phyloP scores from a whole-genome alignment of 2,329 filamentous ascomycete genomes.

The Aspergillus ibericus region DNA sequence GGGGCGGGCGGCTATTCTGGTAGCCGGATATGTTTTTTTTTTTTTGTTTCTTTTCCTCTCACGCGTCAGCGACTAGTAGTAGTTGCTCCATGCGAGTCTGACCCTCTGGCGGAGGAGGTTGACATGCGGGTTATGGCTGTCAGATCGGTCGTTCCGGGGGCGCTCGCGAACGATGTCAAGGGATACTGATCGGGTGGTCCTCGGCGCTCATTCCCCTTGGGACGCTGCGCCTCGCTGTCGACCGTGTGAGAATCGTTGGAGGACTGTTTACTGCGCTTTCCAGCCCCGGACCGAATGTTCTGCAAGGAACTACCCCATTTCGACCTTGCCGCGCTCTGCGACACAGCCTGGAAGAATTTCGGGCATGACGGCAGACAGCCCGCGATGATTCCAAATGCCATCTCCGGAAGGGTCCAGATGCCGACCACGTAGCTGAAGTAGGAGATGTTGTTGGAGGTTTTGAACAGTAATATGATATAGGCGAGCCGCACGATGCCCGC shows the following conservation, averaged over 20 bases:
- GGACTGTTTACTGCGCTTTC: too few species aligned
- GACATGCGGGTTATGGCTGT: too few species aligned
- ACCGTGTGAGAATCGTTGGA: background rate
- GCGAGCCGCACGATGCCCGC: background rate
- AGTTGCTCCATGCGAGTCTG: too few species aligned
- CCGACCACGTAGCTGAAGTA: conserved; percentile 1
- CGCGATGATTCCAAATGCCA: background rate
- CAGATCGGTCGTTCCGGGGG: background rate
- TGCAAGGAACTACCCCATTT: background rate
- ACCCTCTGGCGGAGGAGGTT: too few species aligned
- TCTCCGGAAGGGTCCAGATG: background rate
- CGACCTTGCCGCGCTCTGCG: background rate
- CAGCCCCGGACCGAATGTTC: too few species aligned
- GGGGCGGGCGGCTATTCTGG: too few species aligned
- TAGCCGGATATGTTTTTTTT: too few species aligned
- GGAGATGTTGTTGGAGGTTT: background rate
- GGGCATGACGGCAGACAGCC: background rate
- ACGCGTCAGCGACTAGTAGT: too few species aligned
- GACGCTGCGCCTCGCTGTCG: background rate
- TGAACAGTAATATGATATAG: background rate
- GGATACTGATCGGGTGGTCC: background rate
- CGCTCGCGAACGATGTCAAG: background rate
- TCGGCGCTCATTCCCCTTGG: background rate
- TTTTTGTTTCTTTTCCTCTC: too few species aligned
- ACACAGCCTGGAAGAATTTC: background rate